phyloP scores from a whole-genome alignment of 2,329 filamentous ascomycete species.

The Xylariomycetidae sp. region DNA sequence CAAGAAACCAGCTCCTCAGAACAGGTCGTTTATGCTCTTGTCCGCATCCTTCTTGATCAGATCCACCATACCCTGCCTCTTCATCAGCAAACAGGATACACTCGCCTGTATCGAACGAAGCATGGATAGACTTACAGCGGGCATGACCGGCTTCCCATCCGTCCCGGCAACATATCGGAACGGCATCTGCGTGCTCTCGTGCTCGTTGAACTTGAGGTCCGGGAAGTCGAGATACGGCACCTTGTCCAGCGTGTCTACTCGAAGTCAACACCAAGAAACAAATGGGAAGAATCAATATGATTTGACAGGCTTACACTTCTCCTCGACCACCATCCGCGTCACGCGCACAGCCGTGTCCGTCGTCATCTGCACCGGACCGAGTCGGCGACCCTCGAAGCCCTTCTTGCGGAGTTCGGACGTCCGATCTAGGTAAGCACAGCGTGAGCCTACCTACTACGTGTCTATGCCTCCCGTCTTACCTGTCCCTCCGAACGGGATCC shows the following conservation, averaged over 20 bases:
- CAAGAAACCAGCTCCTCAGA: no score
- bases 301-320: constrained; percentile 55
- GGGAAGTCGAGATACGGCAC: constrained; percentile 83
- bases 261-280: no score
- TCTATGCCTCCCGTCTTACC: background rate
- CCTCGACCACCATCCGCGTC: constrained; percentile 80
- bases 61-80: constrained; percentile 78
- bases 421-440: constrained; percentile 59
- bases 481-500: no score
- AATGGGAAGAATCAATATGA: background rate
- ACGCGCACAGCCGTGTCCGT: constrained; percentile 95
- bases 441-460: constrained; percentile 1
- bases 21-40: constrained; percentile 81
- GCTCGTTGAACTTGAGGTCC: constrained; percentile 81
- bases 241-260: constrained; percentile 54
- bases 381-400: constrained; percentile 77
- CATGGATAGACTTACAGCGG: constrained; percentile 55
- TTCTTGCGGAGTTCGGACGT: constrained; percentile 95
- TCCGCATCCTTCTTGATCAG: constrained; percentile 91
- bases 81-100: background rate
- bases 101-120: background rate
- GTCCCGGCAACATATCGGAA: constrained; percentile 85
- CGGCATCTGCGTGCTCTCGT: constrained; percentile 95
- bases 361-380: constrained; percentile 95
- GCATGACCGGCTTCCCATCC: constrained; percentile 81